phyloP scores from a whole-genome alignment of 2,329 filamentous ascomycete genomes.

The Taxawa tesnikishii region DNA sequence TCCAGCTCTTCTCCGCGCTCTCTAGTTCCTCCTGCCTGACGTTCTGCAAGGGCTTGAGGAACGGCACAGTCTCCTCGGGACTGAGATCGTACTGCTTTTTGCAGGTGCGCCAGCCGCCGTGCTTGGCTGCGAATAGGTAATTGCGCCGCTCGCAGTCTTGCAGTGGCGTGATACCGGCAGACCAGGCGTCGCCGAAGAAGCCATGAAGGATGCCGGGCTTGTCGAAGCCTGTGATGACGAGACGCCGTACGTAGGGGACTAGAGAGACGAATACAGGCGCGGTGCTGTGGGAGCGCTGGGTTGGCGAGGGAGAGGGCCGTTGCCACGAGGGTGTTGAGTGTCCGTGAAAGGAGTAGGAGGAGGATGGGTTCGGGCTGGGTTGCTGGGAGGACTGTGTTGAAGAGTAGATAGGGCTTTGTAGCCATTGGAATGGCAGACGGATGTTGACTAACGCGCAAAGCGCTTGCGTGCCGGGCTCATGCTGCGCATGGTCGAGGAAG shows the following conservation, averaged over 20 bases:
- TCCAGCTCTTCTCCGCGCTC: constrained; percentile 75
- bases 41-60: constrained; percentile 69
- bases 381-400: constrained; percentile 14
- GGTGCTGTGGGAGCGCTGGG: constrained; percentile 20
- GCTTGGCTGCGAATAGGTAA: constrained; percentile 91
- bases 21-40: constrained; percentile 70
- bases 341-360: not conserved
- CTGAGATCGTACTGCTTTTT: constrained; percentile 82
- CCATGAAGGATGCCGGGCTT: constrained; percentile 76
- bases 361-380: constrained; percentile 1
- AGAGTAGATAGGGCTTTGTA: constrained; percentile 34
- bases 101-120: constrained; percentile 75
- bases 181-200: constrained; percentile 95
- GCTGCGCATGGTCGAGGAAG: constrained; percentile 84
- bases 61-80: constrained; percentile 67
- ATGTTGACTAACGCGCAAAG: constrained; percentile 89
- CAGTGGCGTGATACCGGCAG: constrained; percentile 62
- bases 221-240: constrained; percentile 88
- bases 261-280: constrained; percentile 46
- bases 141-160: constrained; percentile 87
- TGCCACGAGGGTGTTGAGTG: constrained; percentile 13
- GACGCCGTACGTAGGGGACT: constrained; percentile 77
- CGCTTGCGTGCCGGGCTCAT: constrained; percentile 70
- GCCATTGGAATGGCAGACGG: constrained; percentile 71
- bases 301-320: constrained; percentile 24